phyloP scores from a whole-genome alignment of 2,329 filamentous ascomycete species.

The Colletotrichum cereale region DNA sequence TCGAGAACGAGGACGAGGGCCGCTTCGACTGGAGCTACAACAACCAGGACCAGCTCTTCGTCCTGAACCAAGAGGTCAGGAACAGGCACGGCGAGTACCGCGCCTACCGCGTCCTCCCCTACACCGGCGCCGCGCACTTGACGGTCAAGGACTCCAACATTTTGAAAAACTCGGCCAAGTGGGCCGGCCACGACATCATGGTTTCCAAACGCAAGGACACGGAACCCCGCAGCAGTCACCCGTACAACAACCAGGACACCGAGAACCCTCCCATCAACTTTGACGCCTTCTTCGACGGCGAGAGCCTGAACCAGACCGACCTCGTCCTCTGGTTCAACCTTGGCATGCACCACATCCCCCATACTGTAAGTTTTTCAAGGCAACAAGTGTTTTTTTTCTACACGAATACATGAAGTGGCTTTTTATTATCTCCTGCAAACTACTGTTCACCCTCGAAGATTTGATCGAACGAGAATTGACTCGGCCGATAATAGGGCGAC shows the following conservation, averaged over 20 bases:
- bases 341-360: conserved; percentile 70
- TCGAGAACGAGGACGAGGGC: conserved; percentile 57
- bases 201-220: conserved; percentile 64
- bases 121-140: conserved; percentile 55
- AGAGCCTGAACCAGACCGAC: conserved; percentile 52
- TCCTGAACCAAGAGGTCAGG: conserved; percentile 63
- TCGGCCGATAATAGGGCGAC: conserved; percentile 45
- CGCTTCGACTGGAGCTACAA: conserved; percentile 64
- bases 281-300: conserved; percentile 56
- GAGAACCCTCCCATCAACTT: conserved; percentile 65
- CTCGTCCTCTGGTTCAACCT: conserved; percentile 65
- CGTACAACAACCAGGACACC: conserved; percentile 59
- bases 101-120: conserved; percentile 63
- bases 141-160: conserved; percentile 62
- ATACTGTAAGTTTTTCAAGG: conserved; percentile 52
- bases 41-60: conserved; percentile 58
- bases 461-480: neutral
- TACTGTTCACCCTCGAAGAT: neutral
- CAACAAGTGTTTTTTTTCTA: no score
- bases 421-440: no score
- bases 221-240: conserved; percentile 60
- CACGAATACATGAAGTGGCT: no score
- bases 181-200: conserved; percentile 64
- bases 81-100: conserved; percentile 65
- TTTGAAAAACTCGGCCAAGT: conserved; percentile 59